Base-by-base conservation (phyloP, 2,329 filamentous ascomycete genomes). In the Alternaria postmessia region DNA sequence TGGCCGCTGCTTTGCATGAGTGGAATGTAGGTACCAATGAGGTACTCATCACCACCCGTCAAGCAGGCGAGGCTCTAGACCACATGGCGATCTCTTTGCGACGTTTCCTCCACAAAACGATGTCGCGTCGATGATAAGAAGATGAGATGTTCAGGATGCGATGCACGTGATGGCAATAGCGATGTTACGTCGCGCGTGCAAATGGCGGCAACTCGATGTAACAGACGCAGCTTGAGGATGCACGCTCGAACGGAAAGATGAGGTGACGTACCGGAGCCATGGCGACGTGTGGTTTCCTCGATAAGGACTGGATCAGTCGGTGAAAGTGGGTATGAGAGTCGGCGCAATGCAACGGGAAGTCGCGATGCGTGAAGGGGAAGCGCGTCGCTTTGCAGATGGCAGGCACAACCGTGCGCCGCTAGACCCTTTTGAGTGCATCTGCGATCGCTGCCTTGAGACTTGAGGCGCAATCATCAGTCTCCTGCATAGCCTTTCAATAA, bases 191-290 rank as follows among this genome's bases (percentile, higher is more conserved):
- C 32, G 62, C 59, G 63, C 32, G 44, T 59, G 39, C 42, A 49
- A 39, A 36, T 42, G 34, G 6, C 28, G 26, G 28, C 32, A 22
- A 22, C 18, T 34, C 34, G 43, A 36, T 43, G 41, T 55, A 32
- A 54, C 39, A 54, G 41, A 48, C 22, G 54, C 51, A 24, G 54
- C 41, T 41, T 2, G 36, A 28, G 34, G 30, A 54, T 54, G 55
- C 52, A 57, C 6, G 18, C 39, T 24, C 44, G 20, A 39, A 32
- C 51, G 57, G 32, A 6, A 42, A 43, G 20, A 18, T 39, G 48
- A 47, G 12, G 54, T 57, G 52, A 77, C 75, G 61, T 76, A 77
- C 75, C 64, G 74, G 71, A 70, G 75, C 74, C 75, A 77, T 77
- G 46, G 20, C 65, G 20, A 39, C 52, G 46, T 63, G 63, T 54